These are phyloP conservation scores for Waltergamsia citrina DNA, from an alignment of 2,329 filamentous ascomycete species.

Conservation along the genomic window DNA sequence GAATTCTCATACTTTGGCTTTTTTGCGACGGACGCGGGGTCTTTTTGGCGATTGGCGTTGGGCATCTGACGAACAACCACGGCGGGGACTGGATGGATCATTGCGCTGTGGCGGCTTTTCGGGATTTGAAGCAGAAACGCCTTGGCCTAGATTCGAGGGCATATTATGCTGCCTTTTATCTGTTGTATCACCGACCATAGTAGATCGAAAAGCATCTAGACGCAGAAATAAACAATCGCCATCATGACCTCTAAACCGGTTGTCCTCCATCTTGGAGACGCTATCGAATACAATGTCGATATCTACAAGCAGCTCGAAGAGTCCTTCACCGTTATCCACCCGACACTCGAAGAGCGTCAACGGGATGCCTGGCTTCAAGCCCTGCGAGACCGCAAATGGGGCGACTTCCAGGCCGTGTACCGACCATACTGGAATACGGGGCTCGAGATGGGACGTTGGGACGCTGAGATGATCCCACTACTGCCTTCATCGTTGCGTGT, in stretches of 20 bases:
- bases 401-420: slow-evolving; percentile 33
- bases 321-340: slow-evolving; percentile 21
- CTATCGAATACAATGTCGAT: slow-evolving; percentile 18
- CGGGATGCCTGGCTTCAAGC: slow-evolving; percentile 24
- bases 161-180: too few relatives aligned
- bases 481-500: slow-evolving; percentile 44
- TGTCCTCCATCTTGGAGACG: slow-evolving; percentile 42
- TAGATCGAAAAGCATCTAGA: not conserved
- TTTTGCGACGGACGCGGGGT: too few relatives aligned
- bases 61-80: too few relatives aligned
- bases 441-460: slow-evolving; percentile 56
- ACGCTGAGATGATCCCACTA: slow-evolving; percentile 44
- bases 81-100: too few relatives aligned
- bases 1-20: too few relatives aligned
- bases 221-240: too few relatives aligned
- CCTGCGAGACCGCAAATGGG: slow-evolving; percentile 26
- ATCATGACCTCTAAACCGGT: slow-evolving; percentile 31
- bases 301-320: slow-evolving; percentile 18
- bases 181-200: too few relatives aligned
- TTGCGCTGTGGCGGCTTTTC: too few relatives aligned
- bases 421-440: slow-evolving; percentile 56
- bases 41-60: too few relatives aligned
- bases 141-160: too few relatives aligned
- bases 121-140: too few relatives aligned
- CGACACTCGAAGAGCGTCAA: slow-evolving; percentile 24